Base-by-base conservation (phyloP, 768 basidiomycete species). In the Phylloporus sp. region DNA sequence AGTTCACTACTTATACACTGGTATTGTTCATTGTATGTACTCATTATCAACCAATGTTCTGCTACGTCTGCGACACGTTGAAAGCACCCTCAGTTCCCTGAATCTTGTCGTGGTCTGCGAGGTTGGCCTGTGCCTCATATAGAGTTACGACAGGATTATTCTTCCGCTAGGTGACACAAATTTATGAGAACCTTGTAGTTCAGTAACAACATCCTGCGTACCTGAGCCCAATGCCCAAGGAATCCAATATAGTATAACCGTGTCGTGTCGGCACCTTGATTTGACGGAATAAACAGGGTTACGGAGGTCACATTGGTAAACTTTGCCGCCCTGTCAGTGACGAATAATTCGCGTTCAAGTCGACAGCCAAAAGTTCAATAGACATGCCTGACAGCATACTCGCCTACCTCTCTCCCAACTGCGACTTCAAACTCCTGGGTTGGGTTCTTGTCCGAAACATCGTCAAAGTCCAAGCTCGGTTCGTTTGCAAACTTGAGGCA, bases 61-160 rank as follows among this genome's bases (percentile, higher is more conserved):
- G 20, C 50, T 36, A 70, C 33, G 56, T 61, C 50, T 74, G 74
- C 7, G 80, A 72, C 29, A 71, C 62, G 49, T 66, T 79, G 53
- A 79, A 71, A 49, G 71, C 73, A 9, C 81, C 80, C 28, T 83
- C 82, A 36, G 78, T 82, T n/a, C 90, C 89, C 58, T 81, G 82
- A 38, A 91, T 86, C 68, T 90, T 91, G 50, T 81, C 75, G 55
- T 95, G 93, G 62, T 95, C 93, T 1, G 90, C 86, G 24, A 86
- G 70, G 54, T 91, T 92, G 9, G 93, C 87, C 53, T 87, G 85
- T 0, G 86, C 69, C 65, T 96, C 93, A 57, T 95, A 96, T 11
- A 95, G 81, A 0, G 90, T 84, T 45, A 94, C 78, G 31, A 90
- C 76, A 1, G 92, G 89, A 49, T 83, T 79, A 40, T 71, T 71